Percentiles rank a stretch among this genome's conserved stretches.
Evolutionary conservation across 225 moss, liverwort and hornwort species (phyloP).

Genomic region (Physcomitrium patens): DNA sequence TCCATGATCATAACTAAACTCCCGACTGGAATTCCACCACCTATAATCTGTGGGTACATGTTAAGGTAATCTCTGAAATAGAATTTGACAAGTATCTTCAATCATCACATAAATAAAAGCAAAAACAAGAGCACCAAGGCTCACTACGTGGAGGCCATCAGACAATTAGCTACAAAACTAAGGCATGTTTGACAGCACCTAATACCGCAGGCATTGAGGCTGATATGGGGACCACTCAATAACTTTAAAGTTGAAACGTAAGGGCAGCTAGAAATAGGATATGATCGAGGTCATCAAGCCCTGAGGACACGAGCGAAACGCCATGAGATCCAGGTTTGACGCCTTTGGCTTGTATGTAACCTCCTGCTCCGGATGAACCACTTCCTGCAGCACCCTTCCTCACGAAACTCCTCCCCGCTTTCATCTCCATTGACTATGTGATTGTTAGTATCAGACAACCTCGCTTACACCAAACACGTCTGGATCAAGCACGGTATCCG

Average conservation of each 20-base stretch:
- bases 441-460: neutral
- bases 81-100: slow-evolving; percentile 8
- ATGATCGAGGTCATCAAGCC: slow-evolving; percentile 91
- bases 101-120: neutral
- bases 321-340: slow-evolving; percentile 84
- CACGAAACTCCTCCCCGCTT: slow-evolving; percentile 65
- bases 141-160: neutral
- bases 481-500: neutral
- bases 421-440: slow-evolving; percentile 44
- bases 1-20: slow-evolving; percentile 93
- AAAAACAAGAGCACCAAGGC: neutral
- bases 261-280: slow-evolving; percentile 51
- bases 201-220: neutral
- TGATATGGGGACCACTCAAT: neutral
- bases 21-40: slow-evolving; percentile 92
- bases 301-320: slow-evolving; percentile 78
- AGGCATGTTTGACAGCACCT: neutral
- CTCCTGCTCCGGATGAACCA: slow-evolving; percentile 46
- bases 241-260: neutral
- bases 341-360: slow-evolving; percentile 62
- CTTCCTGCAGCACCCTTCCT: slow-evolving; percentile 48
- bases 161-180: neutral
- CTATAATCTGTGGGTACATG: slow-evolving; percentile 69
- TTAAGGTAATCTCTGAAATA: slow-evolving; percentile 42
- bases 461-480: slow-evolving; percentile 26